Evolutionary conservation across 805 yeast species (phyloP), one percentile per base, ranked within the genome.

Genomic region (Candida boleticola): DNA sequence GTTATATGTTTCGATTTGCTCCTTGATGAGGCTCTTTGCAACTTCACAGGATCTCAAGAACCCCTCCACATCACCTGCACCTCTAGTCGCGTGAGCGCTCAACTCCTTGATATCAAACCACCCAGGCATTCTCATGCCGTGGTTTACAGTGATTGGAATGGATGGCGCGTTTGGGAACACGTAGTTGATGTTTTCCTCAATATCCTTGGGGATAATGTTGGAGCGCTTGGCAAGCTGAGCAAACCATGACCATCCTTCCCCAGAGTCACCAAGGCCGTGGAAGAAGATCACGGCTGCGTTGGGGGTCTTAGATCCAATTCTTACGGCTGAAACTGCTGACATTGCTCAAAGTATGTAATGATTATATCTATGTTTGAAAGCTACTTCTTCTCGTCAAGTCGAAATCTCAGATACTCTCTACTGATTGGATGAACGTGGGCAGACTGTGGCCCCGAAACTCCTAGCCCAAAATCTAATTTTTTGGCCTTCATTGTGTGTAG

Each of bases 211-310:
- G 74, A 83, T 16, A 59, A 74, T 17, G 39, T 55, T 63, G 2
- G 64, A 45, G 44, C 63, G 66, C 18, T 72, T 73, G 20, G 86
- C 74, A 41, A 79, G 65, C 30, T 82, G 83, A 3, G 93, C 86
- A 31, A 92, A 65, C 70, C 87, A 88, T 35, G 78, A 71, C 97
- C 97, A 92, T 1, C 97, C 97, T 14, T 74, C 71, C 3, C 96
- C 97, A 0, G 88, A 62, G 60, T 92, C 98, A 7, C 99, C 99
- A 14, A 92, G 70, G 0, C 99, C 98, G 60, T 93, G 98, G 41
- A 88, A 58, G 45, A 90, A 74, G 18, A 90, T 85, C 26, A 89
- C 67, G 1, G 89, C 80, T 1, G 87, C 50, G 27, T 55, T 61
- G 5, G 64, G 55, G 32, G 40, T 54, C 13, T 47, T 45, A 16